phyloP scores from a whole-genome alignment of 345 rosid species.

The Populus pruinosa region DNA sequence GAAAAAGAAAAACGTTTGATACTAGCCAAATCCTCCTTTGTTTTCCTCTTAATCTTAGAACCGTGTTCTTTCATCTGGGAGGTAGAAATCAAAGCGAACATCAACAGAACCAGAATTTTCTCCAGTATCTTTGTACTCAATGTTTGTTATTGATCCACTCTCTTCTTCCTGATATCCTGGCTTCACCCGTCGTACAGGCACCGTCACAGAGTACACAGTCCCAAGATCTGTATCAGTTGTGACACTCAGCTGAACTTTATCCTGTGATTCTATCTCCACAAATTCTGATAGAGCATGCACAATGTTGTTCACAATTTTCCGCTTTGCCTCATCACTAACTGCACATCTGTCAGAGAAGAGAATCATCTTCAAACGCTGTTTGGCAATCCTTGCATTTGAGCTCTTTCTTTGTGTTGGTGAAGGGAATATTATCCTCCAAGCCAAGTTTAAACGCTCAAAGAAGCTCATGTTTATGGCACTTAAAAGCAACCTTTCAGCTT shows the following conservation, averaged over 20 bases:
- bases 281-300: conserved; percentile 78
- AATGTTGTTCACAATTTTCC: conserved; percentile 76
- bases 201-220: conserved; percentile 86
- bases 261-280: conserved; percentile 94
- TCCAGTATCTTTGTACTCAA: conserved; percentile 68
- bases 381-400: conserved; percentile 93
- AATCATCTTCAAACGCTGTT: conserved; percentile 95
- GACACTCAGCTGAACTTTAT: conserved; percentile 86
- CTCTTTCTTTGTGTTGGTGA: conserved; percentile 60
- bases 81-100: conserved; percentile 82
- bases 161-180: conserved; percentile 74
- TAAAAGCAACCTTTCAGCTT: conserved; percentile 66
- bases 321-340: conserved; percentile 88
- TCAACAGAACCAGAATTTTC: conserved; percentile 80
- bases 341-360: conserved; percentile 96
- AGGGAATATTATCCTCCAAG: conserved; percentile 94
- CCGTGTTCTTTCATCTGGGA: conserved; percentile 56
- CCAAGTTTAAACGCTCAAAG: conserved; percentile 76
- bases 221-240: conserved; percentile 82
- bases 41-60: conserved; percentile 18
- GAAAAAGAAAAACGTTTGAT: conserved; percentile 9
- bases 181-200: conserved; percentile 89
- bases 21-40: not conserved
- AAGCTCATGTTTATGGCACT: conserved; percentile 75
- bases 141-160: conserved; percentile 59